Evolutionary conservation across 2,329 filamentous ascomycete genomes (phyloP).

Genomic region (Coleophoma cylindrospora): DNA sequence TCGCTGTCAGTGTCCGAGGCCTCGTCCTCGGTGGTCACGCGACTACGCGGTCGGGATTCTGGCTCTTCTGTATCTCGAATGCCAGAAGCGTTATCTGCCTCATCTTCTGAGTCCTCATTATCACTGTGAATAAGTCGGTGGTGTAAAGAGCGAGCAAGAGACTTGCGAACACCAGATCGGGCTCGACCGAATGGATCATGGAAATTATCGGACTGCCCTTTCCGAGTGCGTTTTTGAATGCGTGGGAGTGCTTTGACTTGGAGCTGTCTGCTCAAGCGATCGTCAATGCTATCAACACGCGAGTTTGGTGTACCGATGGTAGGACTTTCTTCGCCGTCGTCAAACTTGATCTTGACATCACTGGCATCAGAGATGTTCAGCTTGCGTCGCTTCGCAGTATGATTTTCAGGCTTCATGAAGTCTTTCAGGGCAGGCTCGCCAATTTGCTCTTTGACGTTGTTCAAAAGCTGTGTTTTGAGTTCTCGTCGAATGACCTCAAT

Average conservation of each 20-base stretch:
- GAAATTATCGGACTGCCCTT: conserved; percentile 57
- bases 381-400: conserved; percentile 72
- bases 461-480: conserved; percentile 79
- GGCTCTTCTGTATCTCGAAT: conserved; percentile 78
- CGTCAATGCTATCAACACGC: conserved; percentile 55
- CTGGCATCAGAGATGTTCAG: conserved; percentile 71
- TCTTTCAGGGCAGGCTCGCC: conserved; percentile 76
- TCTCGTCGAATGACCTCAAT: conserved; percentile 74
- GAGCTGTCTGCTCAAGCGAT: conserved; percentile 45
- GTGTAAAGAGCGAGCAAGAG: conserved; percentile 72
- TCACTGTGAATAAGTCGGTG: conserved; percentile 73
- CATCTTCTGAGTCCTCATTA: conserved; percentile 83
- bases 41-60: conserved; percentile 77
- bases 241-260: conserved; percentile 65
- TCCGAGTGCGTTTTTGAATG: conserved; percentile 65
- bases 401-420: conserved; percentile 77
- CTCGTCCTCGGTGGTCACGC: conserved; percentile 58
- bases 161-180: conserved; percentile 50
- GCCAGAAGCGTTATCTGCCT: conserved; percentile 58
- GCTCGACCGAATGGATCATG: conserved; percentile 62
- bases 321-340: conserved; percentile 54
- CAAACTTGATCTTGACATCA: conserved; percentile 53
- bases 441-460: conserved; percentile 83
- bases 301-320: conserved; percentile 62
- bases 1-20: conserved; percentile 25